Percentiles rank a stretch among this genome's conserved stretches.
phyloP scores from a whole-genome alignment of 2,329 filamentous ascomycete genomes.

The Leptographium procerum region DNA sequence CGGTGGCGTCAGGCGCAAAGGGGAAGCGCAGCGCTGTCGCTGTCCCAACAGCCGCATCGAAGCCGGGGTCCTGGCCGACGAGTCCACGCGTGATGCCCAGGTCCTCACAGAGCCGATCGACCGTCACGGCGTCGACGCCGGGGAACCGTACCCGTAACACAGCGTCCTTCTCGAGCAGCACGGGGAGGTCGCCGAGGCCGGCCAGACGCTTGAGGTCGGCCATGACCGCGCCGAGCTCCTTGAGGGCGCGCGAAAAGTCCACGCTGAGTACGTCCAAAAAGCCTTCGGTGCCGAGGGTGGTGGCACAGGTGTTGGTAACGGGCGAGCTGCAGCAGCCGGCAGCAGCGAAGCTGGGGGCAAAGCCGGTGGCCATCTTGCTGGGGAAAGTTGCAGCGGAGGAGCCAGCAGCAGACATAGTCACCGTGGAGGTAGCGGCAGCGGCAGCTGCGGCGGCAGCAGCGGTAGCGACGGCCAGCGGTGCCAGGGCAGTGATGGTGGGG shows the following conservation, averaged over 20 bases:
- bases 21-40: constrained; percentile 74
- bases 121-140: constrained; percentile 72
- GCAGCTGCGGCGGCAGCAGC: background rate
- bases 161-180: constrained; percentile 53
- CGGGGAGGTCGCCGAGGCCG: constrained; percentile 69
- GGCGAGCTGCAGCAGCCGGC: too few species aligned
- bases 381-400: background rate
- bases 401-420: background rate
- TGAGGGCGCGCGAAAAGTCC: constrained; percentile 78
- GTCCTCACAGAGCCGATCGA: constrained; percentile 77
- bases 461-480: constrained; percentile 40
- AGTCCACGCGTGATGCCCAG: constrained; percentile 72
- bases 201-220: constrained; percentile 73
- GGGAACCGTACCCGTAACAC: constrained; percentile 77
- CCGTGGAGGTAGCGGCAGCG: background rate
- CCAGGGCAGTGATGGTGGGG: constrained; percentile 82
- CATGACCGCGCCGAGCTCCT: constrained; percentile 69
- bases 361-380: background rate
- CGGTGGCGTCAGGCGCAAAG: constrained; percentile 55
- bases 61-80: constrained; percentile 65
- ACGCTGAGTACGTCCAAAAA: constrained; percentile 75
- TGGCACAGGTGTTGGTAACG: constrained; percentile 32
- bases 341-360: background rate
- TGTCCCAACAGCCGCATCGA: constrained; percentile 54
- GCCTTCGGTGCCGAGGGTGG: constrained; percentile 68